Base-by-base conservation (phyloP, 805 yeast genomes). In the Saccharomycopsis vini region DNA sequence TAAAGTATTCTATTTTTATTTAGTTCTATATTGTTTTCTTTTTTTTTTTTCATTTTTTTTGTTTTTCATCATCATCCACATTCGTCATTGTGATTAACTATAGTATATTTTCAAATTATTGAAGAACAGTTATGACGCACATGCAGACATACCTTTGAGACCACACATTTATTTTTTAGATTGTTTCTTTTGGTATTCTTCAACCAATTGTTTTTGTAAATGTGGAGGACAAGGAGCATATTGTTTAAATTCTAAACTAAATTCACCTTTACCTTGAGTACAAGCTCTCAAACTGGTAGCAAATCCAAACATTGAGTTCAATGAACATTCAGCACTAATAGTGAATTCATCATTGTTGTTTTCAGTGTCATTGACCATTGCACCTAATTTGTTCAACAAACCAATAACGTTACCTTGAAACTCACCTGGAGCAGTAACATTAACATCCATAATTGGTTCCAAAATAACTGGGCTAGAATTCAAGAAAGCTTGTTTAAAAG, bases 221-320 rank as follows among this genome's bases (percentile, higher is more conserved):
- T 87, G 95, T 30, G 90, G 86, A 39, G 94, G 75, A 42, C 94
- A 83, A 53, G 95, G 95, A 40, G 90, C 77, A 62, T 90, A 92
- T 58, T 87, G 84, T 60, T 84, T 81, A 69, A 92, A 92, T 63
- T 92, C 99, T 63, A 92, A 73, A 2, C 95, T 77, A 64, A 92
- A 92, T 67, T 94, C 97, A 58, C 99, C 98, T 63, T 92, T 92
- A 67, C 99, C 99, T 67, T 92, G 98, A 13, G 98, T 90, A 48
- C 85, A 79, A 18, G 98, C 97, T 72, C 99, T 82, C 60, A 92
- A 72, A 21, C 86, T 77, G 6, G 97, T 85, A 5, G 97, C 95
- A 60, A 92, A 86, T 31, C 98, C 98, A 63, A 92, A 92, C 87
- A 92, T 78, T 50, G 85, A 77, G 69, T 89, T 89, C 66, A 92